phyloP scores from a whole-genome alignment of 768 basidiomycete genomes.

The Leucosporidium creatinivorum region DNA sequence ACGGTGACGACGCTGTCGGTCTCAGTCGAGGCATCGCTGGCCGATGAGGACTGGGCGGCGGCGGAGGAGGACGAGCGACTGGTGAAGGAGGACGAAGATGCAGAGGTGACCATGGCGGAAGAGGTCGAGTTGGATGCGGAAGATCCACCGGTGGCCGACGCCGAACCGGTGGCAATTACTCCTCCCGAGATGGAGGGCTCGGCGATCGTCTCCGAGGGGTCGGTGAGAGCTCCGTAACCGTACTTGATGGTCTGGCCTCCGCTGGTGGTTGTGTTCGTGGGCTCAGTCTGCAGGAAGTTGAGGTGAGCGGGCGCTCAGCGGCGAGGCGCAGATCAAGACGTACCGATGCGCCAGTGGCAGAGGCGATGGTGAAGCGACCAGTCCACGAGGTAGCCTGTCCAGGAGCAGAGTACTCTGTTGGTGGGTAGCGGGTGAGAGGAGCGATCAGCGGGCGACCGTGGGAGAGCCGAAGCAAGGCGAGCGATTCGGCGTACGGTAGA shows the following conservation, averaged over 20 bases:
- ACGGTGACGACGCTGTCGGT: no score
- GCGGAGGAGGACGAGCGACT: no score
- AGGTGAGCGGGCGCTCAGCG: background rate
- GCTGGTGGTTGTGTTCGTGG: slow-evolving; percentile 29
- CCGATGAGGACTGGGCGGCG: no score
- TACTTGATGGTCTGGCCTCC: no score
- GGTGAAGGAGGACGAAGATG: no score
- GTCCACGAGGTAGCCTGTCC: background rate
- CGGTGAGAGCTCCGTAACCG: background rate
- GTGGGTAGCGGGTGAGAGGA: no score
- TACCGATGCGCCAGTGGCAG: slow-evolving; percentile 35
- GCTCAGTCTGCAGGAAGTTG: slow-evolving; percentile 13
- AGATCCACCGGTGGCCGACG: no score
- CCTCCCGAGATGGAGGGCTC: no score
- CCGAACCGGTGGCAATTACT: no score
- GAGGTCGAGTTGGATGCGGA: no score
- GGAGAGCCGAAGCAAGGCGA: background rate
- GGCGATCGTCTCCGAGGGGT: background rate
- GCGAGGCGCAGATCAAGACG: background rate
- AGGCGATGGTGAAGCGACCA: slow-evolving; percentile 37
- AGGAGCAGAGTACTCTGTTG: background rate
- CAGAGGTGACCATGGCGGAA: no score
- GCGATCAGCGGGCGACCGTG: background rate
- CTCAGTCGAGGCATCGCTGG: no score
- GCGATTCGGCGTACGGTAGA: background rate